Evolutionary conservation across 1,139 yeast species (phyloP).

Genomic region (Blastobotrys raffinosifermentans): DNA sequence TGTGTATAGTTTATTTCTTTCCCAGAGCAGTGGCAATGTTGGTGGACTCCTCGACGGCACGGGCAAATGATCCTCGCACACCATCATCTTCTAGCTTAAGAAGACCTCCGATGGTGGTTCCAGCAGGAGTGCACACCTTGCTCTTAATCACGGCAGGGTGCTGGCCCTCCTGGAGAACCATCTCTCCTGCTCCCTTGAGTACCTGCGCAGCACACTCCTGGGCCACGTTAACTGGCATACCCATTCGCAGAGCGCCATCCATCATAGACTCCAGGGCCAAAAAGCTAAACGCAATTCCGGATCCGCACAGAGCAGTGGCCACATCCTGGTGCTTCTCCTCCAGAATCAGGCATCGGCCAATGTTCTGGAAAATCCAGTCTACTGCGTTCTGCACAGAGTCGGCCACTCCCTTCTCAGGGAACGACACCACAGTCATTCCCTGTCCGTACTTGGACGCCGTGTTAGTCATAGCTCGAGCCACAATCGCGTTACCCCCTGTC

Average conservation of each 20-base stretch:
- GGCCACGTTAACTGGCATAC: slow-evolving; percentile 81
- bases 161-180: slow-evolving; percentile 70
- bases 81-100: slow-evolving; percentile 89
- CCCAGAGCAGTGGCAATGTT: slow-evolving; percentile 75
- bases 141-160: slow-evolving; percentile 91
- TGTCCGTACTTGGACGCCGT: slow-evolving; percentile 88
- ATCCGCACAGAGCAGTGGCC: slow-evolving; percentile 91
- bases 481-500: slow-evolving; percentile 39
- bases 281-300: slow-evolving; percentile 93
- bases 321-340: slow-evolving; percentile 88
- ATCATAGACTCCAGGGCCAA: slow-evolving; percentile 85
- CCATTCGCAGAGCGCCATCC: slow-evolving; percentile 95
- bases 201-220: slow-evolving; percentile 91
- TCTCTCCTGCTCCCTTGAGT: slow-evolving; percentile 91
- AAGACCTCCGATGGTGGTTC: slow-evolving; percentile 95
- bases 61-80: slow-evolving; percentile 78
- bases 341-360: slow-evolving; percentile 38
- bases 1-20: slow-evolving; percentile 31
- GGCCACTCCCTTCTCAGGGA: slow-evolving; percentile 32
- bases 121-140: slow-evolving; percentile 96
- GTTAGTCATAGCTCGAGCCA: slow-evolving; percentile 95
- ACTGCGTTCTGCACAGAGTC: slow-evolving; percentile 49
- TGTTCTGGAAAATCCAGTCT: slow-evolving; percentile 60
- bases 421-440: slow-evolving; percentile 82
- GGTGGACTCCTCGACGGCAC: slow-evolving; percentile 89